Conservation (phyloP, 225 moss, liverwort and hornwort species). For the Sphagnum contortum region DNA sequence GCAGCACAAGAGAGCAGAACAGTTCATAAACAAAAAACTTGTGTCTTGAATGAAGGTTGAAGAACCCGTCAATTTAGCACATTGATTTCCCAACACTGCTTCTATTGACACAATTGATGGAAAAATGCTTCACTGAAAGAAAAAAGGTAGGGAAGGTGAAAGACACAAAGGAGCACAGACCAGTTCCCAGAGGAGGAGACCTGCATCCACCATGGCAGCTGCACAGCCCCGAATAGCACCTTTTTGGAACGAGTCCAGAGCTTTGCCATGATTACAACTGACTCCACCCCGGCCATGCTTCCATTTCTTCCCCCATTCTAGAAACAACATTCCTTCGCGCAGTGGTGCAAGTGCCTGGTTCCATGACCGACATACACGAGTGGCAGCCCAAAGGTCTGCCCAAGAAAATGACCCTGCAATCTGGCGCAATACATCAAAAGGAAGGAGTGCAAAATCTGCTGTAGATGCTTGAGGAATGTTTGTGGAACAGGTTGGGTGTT, state of each 20-base stretch:
- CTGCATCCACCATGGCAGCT: slow-evolving; percentile 77
- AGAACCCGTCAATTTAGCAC: not conserved
- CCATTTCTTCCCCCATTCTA: slow-evolving; percentile 67
- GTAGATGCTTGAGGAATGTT: not conserved
- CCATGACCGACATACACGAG: slow-evolving; percentile 64
- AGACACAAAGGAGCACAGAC: slow-evolving; percentile 14
- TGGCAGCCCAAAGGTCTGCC: slow-evolving; percentile 71
- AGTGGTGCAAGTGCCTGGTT: slow-evolving; percentile 56
- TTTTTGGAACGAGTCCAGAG: slow-evolving; percentile 57
- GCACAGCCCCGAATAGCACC: slow-evolving; percentile 69
- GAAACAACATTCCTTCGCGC: slow-evolving; percentile 69
- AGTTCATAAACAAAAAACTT: too few species aligned
- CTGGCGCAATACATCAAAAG: slow-evolving; percentile 59
- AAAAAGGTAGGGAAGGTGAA: not conserved
- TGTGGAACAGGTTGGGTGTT: slow-evolving; percentile 4
- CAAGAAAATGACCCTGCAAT: slow-evolving; percentile 71
- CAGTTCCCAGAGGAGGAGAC: slow-evolving; percentile 71
- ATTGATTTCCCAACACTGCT: too few species aligned
- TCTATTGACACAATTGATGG: too few species aligned
- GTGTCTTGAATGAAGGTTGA: not conserved
- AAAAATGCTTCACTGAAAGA: not conserved
- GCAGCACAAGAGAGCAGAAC: too few species aligned
- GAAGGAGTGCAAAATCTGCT: slow-evolving; percentile 42
- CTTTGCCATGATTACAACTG: slow-evolving; percentile 54
- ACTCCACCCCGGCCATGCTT: slow-evolving; percentile 69